phyloP scores from a whole-genome alignment of 768 basidiomycete genomes.

The Krasilnikovozyma curviuscula region DNA sequence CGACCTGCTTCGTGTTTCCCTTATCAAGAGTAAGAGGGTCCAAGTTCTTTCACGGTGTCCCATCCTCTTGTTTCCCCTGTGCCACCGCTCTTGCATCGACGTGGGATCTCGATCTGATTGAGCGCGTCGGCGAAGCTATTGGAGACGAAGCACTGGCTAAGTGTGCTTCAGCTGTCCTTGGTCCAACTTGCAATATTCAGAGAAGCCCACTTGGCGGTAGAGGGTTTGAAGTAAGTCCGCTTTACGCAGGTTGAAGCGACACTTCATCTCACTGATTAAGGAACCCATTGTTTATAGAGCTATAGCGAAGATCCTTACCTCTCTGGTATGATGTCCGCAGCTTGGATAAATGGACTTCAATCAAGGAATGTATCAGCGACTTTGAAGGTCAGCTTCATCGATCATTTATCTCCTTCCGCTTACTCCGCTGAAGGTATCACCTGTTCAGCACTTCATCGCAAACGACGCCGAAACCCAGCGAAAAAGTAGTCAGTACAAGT shows the following conservation, averaged over 20 bases:
- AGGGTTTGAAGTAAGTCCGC: constrained; percentile 48
- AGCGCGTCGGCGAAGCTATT: constrained; percentile 39
- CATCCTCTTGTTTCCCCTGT: constrained; percentile 48
- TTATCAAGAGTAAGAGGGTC: too few species aligned
- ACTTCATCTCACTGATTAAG: too few species aligned
- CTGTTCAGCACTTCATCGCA: constrained; percentile 42
- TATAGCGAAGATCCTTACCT: constrained; percentile 49
- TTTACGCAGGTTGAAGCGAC: too few species aligned
- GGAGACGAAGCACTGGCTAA: constrained; percentile 41
- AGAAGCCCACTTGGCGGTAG: constrained; percentile 22
- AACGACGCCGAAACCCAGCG: constrained; percentile 60
- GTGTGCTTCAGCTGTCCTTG: constrained; percentile 33
- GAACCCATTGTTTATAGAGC: too few species aligned
- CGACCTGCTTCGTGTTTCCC: too few species aligned
- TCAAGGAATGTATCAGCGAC: constrained; percentile 45
- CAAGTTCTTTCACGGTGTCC: constrained; percentile 42
- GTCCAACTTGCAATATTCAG: constrained; percentile 59
- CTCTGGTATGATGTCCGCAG: constrained; percentile 41
- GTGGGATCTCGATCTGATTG: constrained; percentile 43
- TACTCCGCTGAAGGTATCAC: too few species aligned
- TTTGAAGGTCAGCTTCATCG: too few species aligned
- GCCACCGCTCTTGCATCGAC: constrained; percentile 52
- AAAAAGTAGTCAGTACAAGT: too few species aligned
- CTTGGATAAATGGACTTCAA: constrained; percentile 52
- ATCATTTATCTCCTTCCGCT: too few species aligned